Base-by-base conservation (phyloP, 148 eudicot species). In the Amaranthus cruentus region DNA sequence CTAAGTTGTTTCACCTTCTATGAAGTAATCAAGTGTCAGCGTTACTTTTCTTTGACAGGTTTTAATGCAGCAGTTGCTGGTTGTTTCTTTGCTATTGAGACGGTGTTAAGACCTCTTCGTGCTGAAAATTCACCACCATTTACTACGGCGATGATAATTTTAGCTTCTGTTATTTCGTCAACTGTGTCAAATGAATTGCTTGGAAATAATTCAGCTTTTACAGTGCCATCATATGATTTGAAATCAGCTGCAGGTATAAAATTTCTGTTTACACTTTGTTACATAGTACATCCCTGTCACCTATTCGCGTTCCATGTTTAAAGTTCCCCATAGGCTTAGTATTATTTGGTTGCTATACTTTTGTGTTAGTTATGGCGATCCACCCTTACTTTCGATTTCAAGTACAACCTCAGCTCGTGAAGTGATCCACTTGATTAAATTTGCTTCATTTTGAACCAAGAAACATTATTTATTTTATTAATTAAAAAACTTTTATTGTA, bases 51-150 rank as follows among this genome's bases (percentile, higher is more conserved):
- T 46, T 43, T 55, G 65, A 43, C 88, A 94, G 98, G 98, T 76
- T 94, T 94, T 70, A 94, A 94, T 74, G 98, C 98, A 48, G 93
- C 98, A 14, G 96, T 94, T 70, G 98, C 98, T 78, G 98, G 97
- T 73, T 94, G 96, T 75, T 94, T 94, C 85, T 94, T 94, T 81
- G 98, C 98, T 58, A 91, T 94, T 79, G 98, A 94, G 72, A 91
- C 98, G 6, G 98, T 94, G 62, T 77, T 94, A 77, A 85, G 96
- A 81, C 98, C 98, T 70, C 91, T 84, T 63, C 90, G 87, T 76
- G 98, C 97, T 51, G 98, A 94, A 82, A 91, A 91, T 72, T 94
- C 97, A 69, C 96, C 98, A 77, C 97, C 98, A 79, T 91, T 91
- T 84, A 94, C 98, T 53, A 94, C 98, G 44, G 97, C 98, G 51